Conservation (phyloP, 2,329 filamentous ascomycete genomes). For the Fusarium circinatum region DNA sequence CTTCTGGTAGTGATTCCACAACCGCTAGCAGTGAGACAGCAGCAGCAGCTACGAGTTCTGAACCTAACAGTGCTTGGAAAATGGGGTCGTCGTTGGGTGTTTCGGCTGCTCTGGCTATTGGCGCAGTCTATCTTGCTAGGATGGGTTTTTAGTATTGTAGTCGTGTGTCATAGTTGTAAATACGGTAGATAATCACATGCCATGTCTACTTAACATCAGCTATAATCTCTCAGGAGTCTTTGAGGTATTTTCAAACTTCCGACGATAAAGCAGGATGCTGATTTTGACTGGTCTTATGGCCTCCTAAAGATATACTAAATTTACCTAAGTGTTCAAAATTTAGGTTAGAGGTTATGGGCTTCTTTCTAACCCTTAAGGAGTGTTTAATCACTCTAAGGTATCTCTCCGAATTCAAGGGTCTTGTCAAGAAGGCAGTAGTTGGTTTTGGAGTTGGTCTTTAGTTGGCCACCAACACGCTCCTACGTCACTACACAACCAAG, state of each 20-base stretch:
- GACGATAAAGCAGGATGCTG: too few relatives aligned
- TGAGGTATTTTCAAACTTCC: background rate
- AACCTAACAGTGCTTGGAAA: background rate
- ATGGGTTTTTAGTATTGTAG: background rate
- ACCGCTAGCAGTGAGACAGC: accelerated
- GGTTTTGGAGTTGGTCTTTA: accelerated
- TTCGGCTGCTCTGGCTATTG: background rate
- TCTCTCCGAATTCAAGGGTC: background rate
- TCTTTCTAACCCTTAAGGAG: accelerated
- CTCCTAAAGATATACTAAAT: too few relatives aligned
- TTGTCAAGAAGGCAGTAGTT: too few relatives aligned
- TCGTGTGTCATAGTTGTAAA: accelerated
- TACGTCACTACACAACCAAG: background rate
- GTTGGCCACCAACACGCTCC: background rate
- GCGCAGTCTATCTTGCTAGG: background rate
- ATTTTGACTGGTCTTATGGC: background rate
- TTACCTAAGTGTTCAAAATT: background rate
- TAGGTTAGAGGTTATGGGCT: accelerated
- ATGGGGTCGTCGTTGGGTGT: background rate
- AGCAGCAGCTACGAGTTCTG: background rate
- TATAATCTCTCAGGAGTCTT: too few relatives aligned
- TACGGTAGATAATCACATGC: accelerated
- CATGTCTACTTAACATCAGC: accelerated
- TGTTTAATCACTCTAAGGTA: accelerated
- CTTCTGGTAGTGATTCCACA: background rate